Conservation (phyloP, 2,329 filamentous ascomycete genomes). For the Aspergillus pseudoviridinutans region DNA sequence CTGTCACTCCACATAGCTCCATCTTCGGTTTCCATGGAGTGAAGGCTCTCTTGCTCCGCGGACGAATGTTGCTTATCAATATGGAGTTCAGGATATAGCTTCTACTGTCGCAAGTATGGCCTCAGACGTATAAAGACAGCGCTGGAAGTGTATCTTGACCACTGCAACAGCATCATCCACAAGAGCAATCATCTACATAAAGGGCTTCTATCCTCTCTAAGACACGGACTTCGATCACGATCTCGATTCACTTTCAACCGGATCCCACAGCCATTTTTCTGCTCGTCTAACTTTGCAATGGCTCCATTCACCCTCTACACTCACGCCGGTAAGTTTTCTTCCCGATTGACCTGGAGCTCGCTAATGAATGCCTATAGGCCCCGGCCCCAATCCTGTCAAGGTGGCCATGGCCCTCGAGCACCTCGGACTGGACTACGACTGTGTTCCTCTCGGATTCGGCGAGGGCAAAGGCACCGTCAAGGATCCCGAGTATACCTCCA, state of each 20-base stretch:
- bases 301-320: not conserved
- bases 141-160: not conserved
- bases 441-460: not conserved
- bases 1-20: no score
- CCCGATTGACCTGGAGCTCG: not conserved
- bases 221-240: not conserved
- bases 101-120: no score
- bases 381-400: not conserved
- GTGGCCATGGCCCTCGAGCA: not conserved
- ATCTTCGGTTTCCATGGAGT: no score
- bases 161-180: not conserved
- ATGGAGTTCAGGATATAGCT: no score
- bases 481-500: not conserved
- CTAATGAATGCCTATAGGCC: not conserved
- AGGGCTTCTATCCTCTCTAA: not conserved
- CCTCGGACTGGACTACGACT: not conserved
- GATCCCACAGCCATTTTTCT: not conserved
- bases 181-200: not conserved
- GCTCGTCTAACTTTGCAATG: not conserved
- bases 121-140: not conserved
- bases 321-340: not conserved
- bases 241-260: not conserved
- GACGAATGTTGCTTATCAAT: no score
- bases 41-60: no score
- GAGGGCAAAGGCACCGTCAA: not conserved